Percentiles rank a stretch among this genome's conserved stretches.
Conservation (phyloP, 306 rosid species). For the Vicia villosa region DNA sequence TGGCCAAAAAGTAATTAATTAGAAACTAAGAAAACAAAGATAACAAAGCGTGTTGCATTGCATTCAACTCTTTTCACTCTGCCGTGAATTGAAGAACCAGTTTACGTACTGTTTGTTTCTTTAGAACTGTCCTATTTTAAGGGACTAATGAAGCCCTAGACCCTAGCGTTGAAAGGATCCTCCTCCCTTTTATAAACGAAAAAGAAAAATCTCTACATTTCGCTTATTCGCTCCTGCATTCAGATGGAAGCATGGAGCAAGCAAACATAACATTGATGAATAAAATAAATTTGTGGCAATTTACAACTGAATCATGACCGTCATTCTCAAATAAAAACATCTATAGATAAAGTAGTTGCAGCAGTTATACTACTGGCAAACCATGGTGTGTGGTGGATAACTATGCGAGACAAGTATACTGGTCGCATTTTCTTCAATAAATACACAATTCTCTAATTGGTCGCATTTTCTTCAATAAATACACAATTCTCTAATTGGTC, state of each 20-base stretch:
- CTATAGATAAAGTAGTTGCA: conserved; percentile 8
- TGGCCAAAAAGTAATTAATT: conserved; percentile 18
- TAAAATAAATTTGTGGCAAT: conserved; percentile 1
- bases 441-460: conserved; percentile 9
- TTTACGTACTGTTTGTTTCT: not conserved
- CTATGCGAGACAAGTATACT: not conserved
- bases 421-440: not conserved
- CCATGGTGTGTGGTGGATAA: not conserved
- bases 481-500: not conserved
- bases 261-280: not conserved
- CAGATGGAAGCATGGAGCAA: conserved; percentile 9
- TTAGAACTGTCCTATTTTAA: not conserved
- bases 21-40: conserved; percentile 25
- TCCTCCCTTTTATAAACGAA: not conserved
- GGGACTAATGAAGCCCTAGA: conserved; percentile 1
- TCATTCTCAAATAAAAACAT: conserved; percentile 4
- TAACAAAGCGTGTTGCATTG: not conserved
- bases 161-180: conserved; percentile 17
- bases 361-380: conserved; percentile 10
- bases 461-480: not conserved
- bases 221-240: not conserved
- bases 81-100: not conserved
- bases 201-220: not conserved
- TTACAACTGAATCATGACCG: not conserved
- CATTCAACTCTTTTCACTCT: not conserved